phyloP scores from a whole-genome alignment of 202 grass and related monocot species.

The Tripidium arundinaceum region DNA sequence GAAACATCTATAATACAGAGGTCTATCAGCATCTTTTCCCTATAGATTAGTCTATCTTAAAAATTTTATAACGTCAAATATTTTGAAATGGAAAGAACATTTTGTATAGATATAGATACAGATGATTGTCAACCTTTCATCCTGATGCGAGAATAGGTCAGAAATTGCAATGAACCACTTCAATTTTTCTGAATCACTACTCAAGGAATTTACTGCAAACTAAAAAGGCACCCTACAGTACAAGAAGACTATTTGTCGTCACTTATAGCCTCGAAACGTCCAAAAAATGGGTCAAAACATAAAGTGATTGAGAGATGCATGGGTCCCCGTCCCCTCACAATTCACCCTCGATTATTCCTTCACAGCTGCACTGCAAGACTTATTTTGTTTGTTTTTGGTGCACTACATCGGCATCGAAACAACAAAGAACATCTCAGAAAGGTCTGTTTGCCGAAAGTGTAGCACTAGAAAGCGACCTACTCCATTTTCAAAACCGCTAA shows the following conservation, averaged over 20 bases:
- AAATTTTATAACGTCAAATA: too few species aligned
- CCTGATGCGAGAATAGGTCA: too few species aligned
- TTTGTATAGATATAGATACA: too few species aligned
- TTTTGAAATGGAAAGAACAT: too few species aligned
- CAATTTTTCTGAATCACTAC: background rate
- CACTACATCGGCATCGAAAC: background rate
- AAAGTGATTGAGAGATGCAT: background rate
- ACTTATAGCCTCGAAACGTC: background rate
- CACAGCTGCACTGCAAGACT: too few species aligned
- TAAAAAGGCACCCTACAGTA: background rate
- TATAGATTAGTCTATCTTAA: too few species aligned
- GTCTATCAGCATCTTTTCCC: too few species aligned
- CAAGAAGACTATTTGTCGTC: background rate
- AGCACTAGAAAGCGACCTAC: background rate
- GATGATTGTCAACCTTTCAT: too few species aligned
- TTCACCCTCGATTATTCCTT: background rate
- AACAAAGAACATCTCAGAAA: background rate
- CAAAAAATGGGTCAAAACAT: background rate
- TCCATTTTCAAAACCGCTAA: background rate
- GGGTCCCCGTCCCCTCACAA: background rate
- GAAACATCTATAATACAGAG: too few species aligned
- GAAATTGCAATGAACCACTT: background rate
- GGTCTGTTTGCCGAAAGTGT: constrained; percentile 26
- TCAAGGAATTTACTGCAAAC: background rate
- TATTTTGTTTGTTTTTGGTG: background rate